These are phyloP conservation scores for Sanghuangporus sanghuang DNA, from an alignment of 1,284 basidiomycete species.

Conservation along the genomic window DNA sequence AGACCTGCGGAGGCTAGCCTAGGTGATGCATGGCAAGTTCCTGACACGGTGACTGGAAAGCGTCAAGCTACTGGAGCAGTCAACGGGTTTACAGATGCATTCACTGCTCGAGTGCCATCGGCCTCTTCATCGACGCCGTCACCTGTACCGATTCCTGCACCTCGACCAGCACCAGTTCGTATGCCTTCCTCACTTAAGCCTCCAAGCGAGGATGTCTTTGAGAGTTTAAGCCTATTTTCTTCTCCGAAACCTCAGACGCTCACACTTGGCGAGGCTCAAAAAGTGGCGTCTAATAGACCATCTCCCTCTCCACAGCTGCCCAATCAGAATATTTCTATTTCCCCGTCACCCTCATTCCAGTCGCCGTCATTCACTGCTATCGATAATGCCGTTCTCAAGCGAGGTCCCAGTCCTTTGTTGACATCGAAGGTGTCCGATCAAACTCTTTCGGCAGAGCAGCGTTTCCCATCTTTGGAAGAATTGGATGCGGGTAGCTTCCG, in stretches of 20 bases:
- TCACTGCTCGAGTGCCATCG: conserved; percentile 30
- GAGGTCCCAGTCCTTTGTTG: conserved; percentile 9
- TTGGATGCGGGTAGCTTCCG: conserved; percentile 58
- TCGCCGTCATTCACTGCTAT: conserved; percentile 16
- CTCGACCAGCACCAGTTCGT: not conserved
- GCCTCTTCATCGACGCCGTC: conserved; percentile 37
- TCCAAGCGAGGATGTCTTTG: conserved; percentile 69
- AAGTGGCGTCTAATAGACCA: conserved; percentile 29
- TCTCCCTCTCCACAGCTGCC: conserved; percentile 22
- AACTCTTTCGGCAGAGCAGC: conserved; percentile 50
- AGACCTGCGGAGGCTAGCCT: not conserved
- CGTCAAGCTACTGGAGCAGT: not conserved
- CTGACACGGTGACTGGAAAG: not conserved
- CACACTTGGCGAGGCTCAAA: conserved; percentile 71
- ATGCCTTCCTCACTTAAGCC: conserved; percentile 18
- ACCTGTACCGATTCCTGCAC: conserved; percentile 23
- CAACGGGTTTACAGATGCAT: conserved; percentile 24
- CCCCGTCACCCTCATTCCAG: conserved; percentile 39
- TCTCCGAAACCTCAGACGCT: conserved; percentile 44
- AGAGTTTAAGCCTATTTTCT: conserved; percentile 55
- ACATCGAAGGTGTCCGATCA: conserved; percentile 25
- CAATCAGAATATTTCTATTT: conserved; percentile 23
- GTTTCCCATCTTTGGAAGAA: conserved; percentile 76
- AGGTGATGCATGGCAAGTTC: conserved; percentile 19
- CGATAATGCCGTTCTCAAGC: conserved; percentile 6